Percentiles rank a stretch among this genome's conserved stretches.
These are phyloP conservation scores for Sordariomycetes sp. DNA, from an alignment of 2,329 filamentous ascomycete genomes.

Conservation along the genomic window DNA sequence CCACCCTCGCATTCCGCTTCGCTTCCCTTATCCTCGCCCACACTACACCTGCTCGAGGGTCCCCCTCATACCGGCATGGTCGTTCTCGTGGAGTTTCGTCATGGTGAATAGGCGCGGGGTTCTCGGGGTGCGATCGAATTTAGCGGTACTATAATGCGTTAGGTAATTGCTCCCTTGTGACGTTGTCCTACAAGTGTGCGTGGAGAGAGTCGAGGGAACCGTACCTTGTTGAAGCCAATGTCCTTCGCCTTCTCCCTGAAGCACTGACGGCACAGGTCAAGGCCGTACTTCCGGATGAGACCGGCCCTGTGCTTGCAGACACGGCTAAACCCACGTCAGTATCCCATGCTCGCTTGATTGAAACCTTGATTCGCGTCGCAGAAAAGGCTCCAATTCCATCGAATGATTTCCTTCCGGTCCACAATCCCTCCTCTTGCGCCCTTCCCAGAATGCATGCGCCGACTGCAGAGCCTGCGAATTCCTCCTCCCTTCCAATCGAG, in stretches of 20 bases:
- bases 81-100: background rate
- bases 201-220: constrained; percentile 5
- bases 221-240: constrained; percentile 62
- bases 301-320: constrained; percentile 86
- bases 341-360: background rate
- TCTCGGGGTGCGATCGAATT: background rate
- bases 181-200: background rate
- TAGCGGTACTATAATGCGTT: background rate
- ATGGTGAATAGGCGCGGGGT: background rate
- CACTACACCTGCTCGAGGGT: background rate
- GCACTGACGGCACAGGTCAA: constrained; percentile 76
- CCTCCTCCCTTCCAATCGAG: background rate
- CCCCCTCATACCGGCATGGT: background rate
- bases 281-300: constrained; percentile 99
- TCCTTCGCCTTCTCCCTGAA: constrained; percentile 63
- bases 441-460: background rate
- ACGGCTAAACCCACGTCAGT: constrained; percentile 33
- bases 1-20: background rate
- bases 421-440: background rate
- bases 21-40: background rate
- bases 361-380: background rate
- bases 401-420: background rate
- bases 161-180: background rate
- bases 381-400: background rate
- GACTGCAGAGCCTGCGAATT: background rate